Conservation (phyloP, 768 basidiomycete species). For the Chalciporus pseudorubinellus region DNA sequence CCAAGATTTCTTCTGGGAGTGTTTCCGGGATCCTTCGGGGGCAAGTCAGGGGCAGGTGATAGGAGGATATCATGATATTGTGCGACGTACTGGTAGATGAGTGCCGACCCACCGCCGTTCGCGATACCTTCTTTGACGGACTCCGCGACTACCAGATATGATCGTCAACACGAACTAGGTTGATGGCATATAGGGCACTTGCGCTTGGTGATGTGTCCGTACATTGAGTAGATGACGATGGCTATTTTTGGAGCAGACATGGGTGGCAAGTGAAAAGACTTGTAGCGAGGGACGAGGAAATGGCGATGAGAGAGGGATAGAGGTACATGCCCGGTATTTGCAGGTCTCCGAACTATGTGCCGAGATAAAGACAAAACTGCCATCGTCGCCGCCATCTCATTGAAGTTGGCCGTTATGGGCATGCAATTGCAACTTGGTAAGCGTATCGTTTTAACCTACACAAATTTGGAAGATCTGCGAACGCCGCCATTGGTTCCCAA, state of each 20-base stretch:
- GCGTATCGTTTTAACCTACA: no score
- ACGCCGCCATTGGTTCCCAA: not conserved
- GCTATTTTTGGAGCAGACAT: slow-evolving; percentile 57
- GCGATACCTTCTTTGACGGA: no score
- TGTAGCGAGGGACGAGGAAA: not conserved
- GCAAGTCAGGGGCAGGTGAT: no score
- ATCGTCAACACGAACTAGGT: no score
- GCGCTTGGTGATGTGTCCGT: slow-evolving; percentile 72
- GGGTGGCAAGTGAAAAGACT: not conserved
- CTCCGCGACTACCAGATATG: no score
- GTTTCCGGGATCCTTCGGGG: no score
- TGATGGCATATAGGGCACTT: no score
- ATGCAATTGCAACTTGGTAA: no score
- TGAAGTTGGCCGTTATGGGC: not conserved
- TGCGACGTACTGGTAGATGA: no score
- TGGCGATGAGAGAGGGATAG: not conserved
- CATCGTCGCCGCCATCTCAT: not conserved
- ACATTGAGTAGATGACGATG: slow-evolving; percentile 72
- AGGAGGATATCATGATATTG: no score
- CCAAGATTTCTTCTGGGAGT: no score
- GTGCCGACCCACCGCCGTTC: no score
- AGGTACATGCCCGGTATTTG: slow-evolving; percentile 11
- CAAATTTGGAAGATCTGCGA: not conserved
- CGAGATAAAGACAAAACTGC: not conserved
- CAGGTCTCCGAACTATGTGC: not conserved